phyloP scores from a whole-genome alignment of 2,329 filamentous ascomycete species.

The Proliferodiscus dingleyae region DNA sequence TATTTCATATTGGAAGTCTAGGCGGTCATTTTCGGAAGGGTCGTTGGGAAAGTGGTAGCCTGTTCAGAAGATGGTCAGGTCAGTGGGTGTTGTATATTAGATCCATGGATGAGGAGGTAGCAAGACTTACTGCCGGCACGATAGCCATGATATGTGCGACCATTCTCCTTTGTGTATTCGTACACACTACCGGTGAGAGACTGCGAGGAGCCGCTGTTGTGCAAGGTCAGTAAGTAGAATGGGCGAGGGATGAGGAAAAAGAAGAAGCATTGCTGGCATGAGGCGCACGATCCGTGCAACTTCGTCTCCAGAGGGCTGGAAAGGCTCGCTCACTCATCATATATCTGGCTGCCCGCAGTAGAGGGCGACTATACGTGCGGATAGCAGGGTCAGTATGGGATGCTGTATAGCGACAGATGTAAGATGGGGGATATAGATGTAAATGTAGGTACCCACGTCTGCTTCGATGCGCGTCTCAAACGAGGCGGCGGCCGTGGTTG shows the following conservation, averaged over 20 bases:
- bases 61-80: slow-evolving; percentile 4
- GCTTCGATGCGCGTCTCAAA: slow-evolving; percentile 20
- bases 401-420: no score
- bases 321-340: slow-evolving; percentile 15
- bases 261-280: slow-evolving; percentile 5
- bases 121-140: slow-evolving; percentile 15
- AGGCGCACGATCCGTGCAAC: slow-evolving; percentile 7
- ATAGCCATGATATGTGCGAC: slow-evolving; percentile 28
- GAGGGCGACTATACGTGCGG: slow-evolving; percentile 9
- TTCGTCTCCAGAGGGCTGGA: slow-evolving; percentile 19
- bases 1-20: slow-evolving; percentile 46
- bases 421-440: no score
- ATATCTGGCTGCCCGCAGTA: slow-evolving; percentile 10
- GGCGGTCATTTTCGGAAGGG: slow-evolving; percentile 43
- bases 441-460: slow-evolving; percentile 15
- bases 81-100: not conserved
- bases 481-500: no score
- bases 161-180: slow-evolving; percentile 24
- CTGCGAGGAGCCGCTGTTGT: slow-evolving; percentile 9
- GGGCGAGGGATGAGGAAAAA: slow-evolving; percentile 3
- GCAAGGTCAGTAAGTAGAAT: not conserved
- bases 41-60: slow-evolving; percentile 41
- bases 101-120: not conserved
- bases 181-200: slow-evolving; percentile 14
- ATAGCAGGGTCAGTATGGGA: no score